phyloP scores from a whole-genome alignment of 1,284 basidiomycete species.

The Kwoniella shivajii region DNA sequence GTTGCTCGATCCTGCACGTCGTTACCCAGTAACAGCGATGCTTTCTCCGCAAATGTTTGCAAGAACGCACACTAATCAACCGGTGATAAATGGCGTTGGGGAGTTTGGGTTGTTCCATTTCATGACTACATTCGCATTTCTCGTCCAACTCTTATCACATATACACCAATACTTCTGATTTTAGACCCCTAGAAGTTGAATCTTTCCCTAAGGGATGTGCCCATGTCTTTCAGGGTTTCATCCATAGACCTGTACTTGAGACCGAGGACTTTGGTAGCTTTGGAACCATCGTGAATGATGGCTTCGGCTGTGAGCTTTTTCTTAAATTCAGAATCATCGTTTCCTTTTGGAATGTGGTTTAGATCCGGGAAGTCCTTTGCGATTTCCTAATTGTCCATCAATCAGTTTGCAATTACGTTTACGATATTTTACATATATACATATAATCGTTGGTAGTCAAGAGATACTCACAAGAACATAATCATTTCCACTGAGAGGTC shows the following conservation, averaged over 20 bases:
- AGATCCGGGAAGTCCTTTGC: constrained; percentile 35
- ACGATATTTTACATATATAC: no score
- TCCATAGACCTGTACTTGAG: constrained; percentile 41
- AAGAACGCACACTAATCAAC: no score
- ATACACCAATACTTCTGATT: constrained; percentile 46
- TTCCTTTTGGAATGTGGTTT: constrained; percentile 41
- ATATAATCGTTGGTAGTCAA: constrained; percentile 13
- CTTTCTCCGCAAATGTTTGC: no score
- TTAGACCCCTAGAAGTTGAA: constrained; percentile 22
- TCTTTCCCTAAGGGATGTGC: constrained; percentile 37
- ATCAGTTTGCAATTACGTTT: no score
- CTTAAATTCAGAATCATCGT: constrained; percentile 17
- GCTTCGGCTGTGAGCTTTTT: constrained; percentile 27
- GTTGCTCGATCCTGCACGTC: no score
- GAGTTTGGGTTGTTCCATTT: no score
- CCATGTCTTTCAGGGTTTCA: constrained; percentile 41
- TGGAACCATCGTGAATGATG: constrained; percentile 37
- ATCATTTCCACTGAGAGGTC: constrained; percentile 47
- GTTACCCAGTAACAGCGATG: no score
- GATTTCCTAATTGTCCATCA: not conserved
- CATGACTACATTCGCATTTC: not conserved
- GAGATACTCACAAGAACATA: constrained; percentile 15
- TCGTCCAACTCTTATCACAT: not conserved
- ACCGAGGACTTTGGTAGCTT: constrained; percentile 41
- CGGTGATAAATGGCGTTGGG: no score